Conservation (phyloP, 331 rosid species). For the Saraca asoca region DNA sequence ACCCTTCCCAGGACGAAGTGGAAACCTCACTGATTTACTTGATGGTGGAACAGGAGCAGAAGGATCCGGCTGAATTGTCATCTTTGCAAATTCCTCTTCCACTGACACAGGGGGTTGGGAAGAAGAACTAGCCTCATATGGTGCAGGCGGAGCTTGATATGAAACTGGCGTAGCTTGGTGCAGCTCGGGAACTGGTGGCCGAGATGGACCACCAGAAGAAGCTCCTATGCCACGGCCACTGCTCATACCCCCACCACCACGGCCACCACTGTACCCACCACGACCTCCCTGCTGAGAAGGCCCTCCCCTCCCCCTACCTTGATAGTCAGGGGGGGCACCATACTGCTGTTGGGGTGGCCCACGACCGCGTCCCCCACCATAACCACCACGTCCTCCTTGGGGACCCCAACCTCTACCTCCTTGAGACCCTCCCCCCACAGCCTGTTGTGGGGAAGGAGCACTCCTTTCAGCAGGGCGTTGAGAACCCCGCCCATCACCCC, state of each 20-base stretch:
- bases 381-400: constrained; percentile 78
- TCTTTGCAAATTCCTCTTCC: constrained; percentile 42
- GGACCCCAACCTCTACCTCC: constrained; percentile 77
- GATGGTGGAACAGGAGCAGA: constrained; percentile 52
- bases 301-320: constrained; percentile 86
- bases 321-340: constrained; percentile 61
- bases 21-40: constrained; percentile 88
- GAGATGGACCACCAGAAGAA: constrained; percentile 63
- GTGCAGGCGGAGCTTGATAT: constrained; percentile 50
- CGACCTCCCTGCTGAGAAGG: constrained; percentile 75
- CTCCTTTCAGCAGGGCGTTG: constrained; percentile 62
- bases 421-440: constrained; percentile 59
- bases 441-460: constrained; percentile 61
- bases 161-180: constrained; percentile 92
- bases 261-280: constrained; percentile 60
- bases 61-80: constrained; percentile 48
- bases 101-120: constrained; percentile 49
- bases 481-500: constrained; percentile 46
- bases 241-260: constrained; percentile 42
- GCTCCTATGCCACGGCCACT: constrained; percentile 57
- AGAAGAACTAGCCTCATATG: constrained; percentile 68
- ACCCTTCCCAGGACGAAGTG: constrained; percentile 94
- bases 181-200: constrained; percentile 88
- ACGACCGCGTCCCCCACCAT: constrained; percentile 62
- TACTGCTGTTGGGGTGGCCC: constrained; percentile 72